These are phyloP conservation scores for Kodamaea leandrae DNA, from an alignment of 805 yeast genomes.

Conservation along the genomic window DNA sequence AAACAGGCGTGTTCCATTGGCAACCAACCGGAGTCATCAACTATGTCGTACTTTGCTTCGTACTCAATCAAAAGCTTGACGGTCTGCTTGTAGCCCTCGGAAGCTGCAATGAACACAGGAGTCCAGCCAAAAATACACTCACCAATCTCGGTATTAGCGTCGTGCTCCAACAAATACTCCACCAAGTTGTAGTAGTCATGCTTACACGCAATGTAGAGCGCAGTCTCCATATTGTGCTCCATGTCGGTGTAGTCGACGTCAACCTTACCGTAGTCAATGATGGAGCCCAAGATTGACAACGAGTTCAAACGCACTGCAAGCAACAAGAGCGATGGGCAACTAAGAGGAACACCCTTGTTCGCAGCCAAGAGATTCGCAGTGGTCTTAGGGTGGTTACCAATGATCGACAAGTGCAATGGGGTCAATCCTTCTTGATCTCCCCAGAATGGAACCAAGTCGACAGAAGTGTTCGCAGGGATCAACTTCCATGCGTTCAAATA, in stretches of 20 bases:
- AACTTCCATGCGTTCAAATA: conserved; percentile 59
- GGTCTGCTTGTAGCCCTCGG: conserved; percentile 68
- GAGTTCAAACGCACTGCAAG: conserved; percentile 69
- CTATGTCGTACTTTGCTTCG: conserved; percentile 52
- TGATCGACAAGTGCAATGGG: conserved; percentile 79
- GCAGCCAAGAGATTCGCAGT: conserved; percentile 55
- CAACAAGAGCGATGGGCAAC: conserved; percentile 57
- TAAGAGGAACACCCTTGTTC: conserved; percentile 38
- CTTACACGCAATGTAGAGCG: conserved; percentile 78
- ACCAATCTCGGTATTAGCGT: conserved; percentile 72
- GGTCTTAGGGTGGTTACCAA: conserved; percentile 81
- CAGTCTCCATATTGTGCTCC: conserved; percentile 65
- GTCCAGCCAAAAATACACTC: conserved; percentile 91
- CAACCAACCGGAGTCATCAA: conserved; percentile 91
- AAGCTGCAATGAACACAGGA: conserved; percentile 85
- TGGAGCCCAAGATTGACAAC: conserved; percentile 50
- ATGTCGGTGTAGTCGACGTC: conserved; percentile 61
- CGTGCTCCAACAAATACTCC: conserved; percentile 49
- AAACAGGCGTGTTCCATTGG: conserved; percentile 96
- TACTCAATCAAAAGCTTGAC: conserved; percentile 52
- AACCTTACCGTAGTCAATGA: conserved; percentile 56
- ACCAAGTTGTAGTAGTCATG: conserved; percentile 55
- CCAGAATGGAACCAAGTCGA: conserved; percentile 60
- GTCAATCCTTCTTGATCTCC: conserved; percentile 77
- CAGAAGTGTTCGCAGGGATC: conserved; percentile 45